Evolutionary conservation across 2,329 filamentous ascomycete genomes (phyloP).

Genomic region (Paracorniculantispora psalliotae): DNA sequence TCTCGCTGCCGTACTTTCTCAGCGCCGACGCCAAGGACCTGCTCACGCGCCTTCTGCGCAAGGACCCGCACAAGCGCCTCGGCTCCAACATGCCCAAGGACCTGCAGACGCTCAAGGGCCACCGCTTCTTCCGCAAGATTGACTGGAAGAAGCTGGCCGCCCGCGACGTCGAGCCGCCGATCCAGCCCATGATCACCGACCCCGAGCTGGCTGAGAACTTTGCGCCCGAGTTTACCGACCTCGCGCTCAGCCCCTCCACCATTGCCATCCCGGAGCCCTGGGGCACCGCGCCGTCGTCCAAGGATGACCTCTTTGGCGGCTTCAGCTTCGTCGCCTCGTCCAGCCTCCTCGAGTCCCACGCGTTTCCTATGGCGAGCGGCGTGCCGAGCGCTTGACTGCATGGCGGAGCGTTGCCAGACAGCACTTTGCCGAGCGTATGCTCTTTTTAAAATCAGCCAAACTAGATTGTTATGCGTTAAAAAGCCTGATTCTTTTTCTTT

Average conservation of each 20-base stretch:
- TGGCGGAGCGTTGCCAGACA: conserved; percentile 3
- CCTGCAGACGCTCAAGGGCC: conserved; percentile 76
- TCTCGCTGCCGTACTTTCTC: conserved; percentile 83
- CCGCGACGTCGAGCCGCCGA: conserved; percentile 80
- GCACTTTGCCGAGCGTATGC: not conserved
- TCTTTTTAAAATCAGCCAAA: not conserved
- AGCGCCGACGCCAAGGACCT: conserved; percentile 90
- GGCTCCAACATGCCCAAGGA: conserved; percentile 88
- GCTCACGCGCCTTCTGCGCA: conserved; percentile 81
- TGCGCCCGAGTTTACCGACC: conserved; percentile 80
- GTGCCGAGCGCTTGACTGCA: conserved; percentile 4
- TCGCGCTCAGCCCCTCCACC: conserved; percentile 69
- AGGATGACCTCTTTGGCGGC: conserved; percentile 57
- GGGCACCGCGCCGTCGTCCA: conserved; percentile 30
- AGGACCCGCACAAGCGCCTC: conserved; percentile 86
- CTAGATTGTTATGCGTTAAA: not conserved
- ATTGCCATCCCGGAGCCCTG: conserved; percentile 37
- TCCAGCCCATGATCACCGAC: conserved; percentile 89
- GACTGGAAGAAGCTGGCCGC: conserved; percentile 85
- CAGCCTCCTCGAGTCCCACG: conserved; percentile 49
- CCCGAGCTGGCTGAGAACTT: conserved; percentile 97
- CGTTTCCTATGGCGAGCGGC: conserved; percentile 27
- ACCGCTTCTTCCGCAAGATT: conserved; percentile 95
- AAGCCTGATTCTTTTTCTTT: not conserved
- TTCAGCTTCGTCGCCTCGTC: conserved; percentile 60